Percentiles rank a stretch among this genome's conserved stretches.
These are phyloP conservation scores for Cyclocybe aegerita DNA, from an alignment of 768 basidiomycete genomes.

Conservation along the genomic window DNA sequence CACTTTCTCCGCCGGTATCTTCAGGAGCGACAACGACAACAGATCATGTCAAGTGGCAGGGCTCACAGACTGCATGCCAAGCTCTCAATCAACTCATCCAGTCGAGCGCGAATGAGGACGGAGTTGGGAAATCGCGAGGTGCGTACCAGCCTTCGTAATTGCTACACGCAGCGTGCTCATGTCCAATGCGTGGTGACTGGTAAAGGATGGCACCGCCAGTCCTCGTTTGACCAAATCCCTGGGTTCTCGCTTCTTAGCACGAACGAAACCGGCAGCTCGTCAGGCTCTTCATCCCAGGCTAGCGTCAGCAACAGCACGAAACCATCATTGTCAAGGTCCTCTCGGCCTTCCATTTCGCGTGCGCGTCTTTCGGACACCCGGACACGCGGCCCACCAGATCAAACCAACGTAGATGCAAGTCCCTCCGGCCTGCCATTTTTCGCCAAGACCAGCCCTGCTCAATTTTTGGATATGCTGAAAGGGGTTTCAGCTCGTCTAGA, in stretches of 20 bases:
- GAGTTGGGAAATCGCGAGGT: slow-evolving; percentile 6
- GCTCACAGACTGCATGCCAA: slow-evolving; percentile 26
- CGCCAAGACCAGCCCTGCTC: slow-evolving; percentile 19
- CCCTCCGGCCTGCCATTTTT: slow-evolving; percentile 13
- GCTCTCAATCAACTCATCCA: slow-evolving; percentile 26
- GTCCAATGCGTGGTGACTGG: background rate
- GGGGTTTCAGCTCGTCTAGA: slow-evolving; percentile 34
- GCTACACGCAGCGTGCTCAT: background rate
- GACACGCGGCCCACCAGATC: slow-evolving; percentile 2
- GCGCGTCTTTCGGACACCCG: slow-evolving; percentile 11
- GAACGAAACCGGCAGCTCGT: background rate
- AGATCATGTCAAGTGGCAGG: slow-evolving; percentile 30
- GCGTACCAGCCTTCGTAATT: background rate
- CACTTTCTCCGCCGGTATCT: no score
- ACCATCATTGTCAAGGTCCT: background rate
- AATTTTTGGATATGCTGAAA: slow-evolving; percentile 32
- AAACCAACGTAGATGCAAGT: background rate
- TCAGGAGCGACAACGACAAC: background rate
- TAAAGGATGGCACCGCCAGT: slow-evolving; percentile 17
- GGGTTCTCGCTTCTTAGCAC: slow-evolving; percentile 17
- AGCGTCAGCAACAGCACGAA: background rate
- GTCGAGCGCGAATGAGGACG: slow-evolving; percentile 10
- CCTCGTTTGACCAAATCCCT: slow-evolving; percentile 20
- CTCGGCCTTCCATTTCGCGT: slow-evolving; percentile 8
- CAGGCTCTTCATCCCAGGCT: background rate